A percentile compares a stretch with the other conserved stretches of the same genome.
phyloP scores from a whole-genome alignment of 805 yeast genomes.

The Geotrichum ghanense region DNA sequence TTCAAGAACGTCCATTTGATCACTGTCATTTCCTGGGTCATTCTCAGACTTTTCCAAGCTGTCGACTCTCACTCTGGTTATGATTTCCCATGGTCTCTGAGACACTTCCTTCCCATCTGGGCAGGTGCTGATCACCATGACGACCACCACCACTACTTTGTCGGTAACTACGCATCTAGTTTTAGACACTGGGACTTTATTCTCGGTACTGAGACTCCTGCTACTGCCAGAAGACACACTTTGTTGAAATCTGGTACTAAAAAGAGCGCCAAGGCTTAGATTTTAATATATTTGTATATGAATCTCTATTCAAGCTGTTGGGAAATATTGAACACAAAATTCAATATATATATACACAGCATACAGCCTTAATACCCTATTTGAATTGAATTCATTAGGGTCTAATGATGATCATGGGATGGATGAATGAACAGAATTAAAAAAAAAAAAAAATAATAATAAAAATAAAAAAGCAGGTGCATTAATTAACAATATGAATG shows the following conservation, averaged over 20 bases:
- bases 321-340: too few relatives aligned
- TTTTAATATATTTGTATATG: neutral
- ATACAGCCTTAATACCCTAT: too few relatives aligned
- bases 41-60: slow-evolving; percentile 85
- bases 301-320: too few relatives aligned
- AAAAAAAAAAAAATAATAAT: too few relatives aligned
- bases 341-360: too few relatives aligned
- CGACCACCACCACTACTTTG: slow-evolving; percentile 91
- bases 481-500: too few relatives aligned
- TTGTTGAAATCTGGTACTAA: slow-evolving; percentile 20
- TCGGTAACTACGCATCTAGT: slow-evolving; percentile 88
- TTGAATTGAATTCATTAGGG: too few relatives aligned
- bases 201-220: slow-evolving; percentile 63
- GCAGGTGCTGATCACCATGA: slow-evolving; percentile 99
- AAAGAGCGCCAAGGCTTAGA: neutral
- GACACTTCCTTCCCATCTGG: slow-evolving; percentile 90
- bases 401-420: too few relatives aligned
- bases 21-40: slow-evolving; percentile 84
- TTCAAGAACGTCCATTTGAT: slow-evolving; percentile 72
- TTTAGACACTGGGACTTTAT: slow-evolving; percentile 94
- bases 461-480: neutral
- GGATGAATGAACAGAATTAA: too few relatives aligned
- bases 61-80: slow-evolving; percentile 97
- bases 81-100: slow-evolving; percentile 94
- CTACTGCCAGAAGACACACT: slow-evolving; percentile 37